Evolutionary conservation across 495 filamentous ascomycete species (phyloP).

Genomic region (Xanthoparmelia taractica): DNA sequence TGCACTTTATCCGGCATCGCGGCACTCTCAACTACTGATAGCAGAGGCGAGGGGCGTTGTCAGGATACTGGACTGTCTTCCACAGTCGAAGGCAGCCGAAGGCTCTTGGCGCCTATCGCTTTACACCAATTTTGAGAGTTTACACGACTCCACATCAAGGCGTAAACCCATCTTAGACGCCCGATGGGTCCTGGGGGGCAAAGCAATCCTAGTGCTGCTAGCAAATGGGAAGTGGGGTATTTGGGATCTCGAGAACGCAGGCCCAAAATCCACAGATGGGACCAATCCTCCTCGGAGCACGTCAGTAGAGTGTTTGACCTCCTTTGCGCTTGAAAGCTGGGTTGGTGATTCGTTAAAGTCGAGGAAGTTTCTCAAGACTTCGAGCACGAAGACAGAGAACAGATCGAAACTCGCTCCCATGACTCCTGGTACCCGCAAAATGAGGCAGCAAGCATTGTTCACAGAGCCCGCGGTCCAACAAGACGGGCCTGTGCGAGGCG

Average conservation of each 20-base stretch:
- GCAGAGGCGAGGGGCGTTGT: constrained; percentile 60
- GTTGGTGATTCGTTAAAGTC: constrained; percentile 38
- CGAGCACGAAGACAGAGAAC: constrained; percentile 33
- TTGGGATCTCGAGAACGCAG: constrained; percentile 74
- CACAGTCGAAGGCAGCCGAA: constrained; percentile 27
- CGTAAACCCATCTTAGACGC: constrained; percentile 74
- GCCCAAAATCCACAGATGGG: constrained; percentile 38
- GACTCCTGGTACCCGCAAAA: constrained; percentile 71
- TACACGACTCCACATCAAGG: constrained; percentile 33
- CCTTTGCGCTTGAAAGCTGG: constrained; percentile 64
- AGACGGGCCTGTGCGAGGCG: constrained; percentile 45
- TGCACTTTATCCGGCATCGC: constrained; percentile 46
- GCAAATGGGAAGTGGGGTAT: constrained; percentile 89
- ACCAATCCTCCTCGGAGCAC: background rate
- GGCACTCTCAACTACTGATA: constrained; percentile 57
- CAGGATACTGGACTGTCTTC: constrained; percentile 54
- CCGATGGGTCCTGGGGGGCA: constrained; percentile 74
- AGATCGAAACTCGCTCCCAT: constrained; percentile 64
- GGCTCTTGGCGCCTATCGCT: constrained; percentile 61
- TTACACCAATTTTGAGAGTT: constrained; percentile 55
- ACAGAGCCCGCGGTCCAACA: constrained; percentile 34
- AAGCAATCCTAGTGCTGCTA: constrained; percentile 65
- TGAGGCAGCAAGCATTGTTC: constrained; percentile 49
- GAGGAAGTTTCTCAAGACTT: constrained; percentile 29
- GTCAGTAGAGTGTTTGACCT: constrained; percentile 35